Percentiles rank a stretch among this genome's conserved stretches.
These are phyloP conservation scores for Colletotrichum paranaense DNA, from an alignment of 2,329 filamentous ascomycete species.

Conservation along the genomic window DNA sequence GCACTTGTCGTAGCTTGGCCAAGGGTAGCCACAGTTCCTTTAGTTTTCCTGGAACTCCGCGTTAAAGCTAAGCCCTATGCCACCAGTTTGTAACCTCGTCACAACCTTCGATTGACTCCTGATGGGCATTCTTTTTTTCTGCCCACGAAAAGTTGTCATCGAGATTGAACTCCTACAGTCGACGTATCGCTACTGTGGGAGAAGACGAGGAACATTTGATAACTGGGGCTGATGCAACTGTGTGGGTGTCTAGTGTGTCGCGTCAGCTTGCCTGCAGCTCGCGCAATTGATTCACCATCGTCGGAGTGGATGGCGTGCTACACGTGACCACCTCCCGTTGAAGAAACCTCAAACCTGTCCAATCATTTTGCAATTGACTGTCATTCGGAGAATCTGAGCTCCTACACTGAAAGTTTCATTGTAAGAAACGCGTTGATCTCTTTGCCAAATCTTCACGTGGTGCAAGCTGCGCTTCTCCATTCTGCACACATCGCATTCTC, in stretches of 20 bases:
- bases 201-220: neutral
- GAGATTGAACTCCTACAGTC: neutral
- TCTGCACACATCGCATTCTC: too few species aligned
- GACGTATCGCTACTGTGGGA: neutral
- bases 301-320: constrained; percentile 25
- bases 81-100: neutral
- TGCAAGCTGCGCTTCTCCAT: too few species aligned
- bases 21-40: neutral
- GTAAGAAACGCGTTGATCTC: neutral
- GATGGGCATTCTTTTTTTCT: neutral
- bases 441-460: neutral
- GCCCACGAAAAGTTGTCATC: neutral
- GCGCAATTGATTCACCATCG: constrained; percentile 34
- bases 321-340: neutral
- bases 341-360: neutral
- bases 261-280: constrained; percentile 29
- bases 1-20: neutral
- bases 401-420: too few species aligned
- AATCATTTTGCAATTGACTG: neutral
- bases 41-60: neutral
- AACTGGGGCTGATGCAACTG: constrained; percentile 14
- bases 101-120: neutral
- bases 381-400: neutral
- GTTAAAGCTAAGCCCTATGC: neutral
- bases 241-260: constrained; percentile 7